Base-by-base conservation (phyloP, 352 stramenopile species). In the Phytophthora capsici region DNA sequence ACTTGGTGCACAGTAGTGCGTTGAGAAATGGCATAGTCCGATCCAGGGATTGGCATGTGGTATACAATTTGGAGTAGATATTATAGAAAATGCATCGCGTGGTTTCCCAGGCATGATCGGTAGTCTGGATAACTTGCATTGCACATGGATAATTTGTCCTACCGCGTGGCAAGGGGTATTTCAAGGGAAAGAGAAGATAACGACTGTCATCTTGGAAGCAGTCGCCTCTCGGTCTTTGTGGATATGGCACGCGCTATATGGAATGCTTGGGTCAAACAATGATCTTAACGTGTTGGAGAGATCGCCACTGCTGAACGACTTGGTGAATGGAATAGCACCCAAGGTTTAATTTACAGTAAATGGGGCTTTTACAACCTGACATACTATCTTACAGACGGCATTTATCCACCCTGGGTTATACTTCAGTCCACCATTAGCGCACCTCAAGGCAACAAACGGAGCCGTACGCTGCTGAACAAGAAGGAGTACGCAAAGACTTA, bases 81-180 rank as follows among this genome's bases (percentile, higher is more conserved):
- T n/a, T n/a, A n/a, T 4, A 6, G 25, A 36, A 30, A 46, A 54
- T 13, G 30, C 2, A 0, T 10, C 22, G 3, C 12, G 30, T 16
- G 43, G 41, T 16, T 62, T 54, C 20, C 37, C 30, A 4, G 54
- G 54, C 6, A 62, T 54, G 43, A 34, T 54, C 5, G 41, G 41
- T 14, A 62, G 54, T n/a, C 22, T 62, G 1, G 43, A 54, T 19
- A 47, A 43, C 14, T 48, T 57, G 50, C 14, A 57, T 10, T 57
- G 12, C 22, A 25, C 4, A 14, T 58, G 37, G 38, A 50, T 49
- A 9, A 40, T 43, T 38, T 58, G 51, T 22, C 38, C 38, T 3
- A 41, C 23, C 0, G 51, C 25, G 3, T 58, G 17, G n/a, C 7
- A 23, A 20, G 38, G 37, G 1, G 38, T 16, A 22, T 58, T 50